A percentile compares a stretch with the other conserved stretches of the same genome.
These are phyloP conservation scores for Aspergillus aculeatus DNA, from an alignment of 2,329 filamentous ascomycete species.

Conservation along the genomic window DNA sequence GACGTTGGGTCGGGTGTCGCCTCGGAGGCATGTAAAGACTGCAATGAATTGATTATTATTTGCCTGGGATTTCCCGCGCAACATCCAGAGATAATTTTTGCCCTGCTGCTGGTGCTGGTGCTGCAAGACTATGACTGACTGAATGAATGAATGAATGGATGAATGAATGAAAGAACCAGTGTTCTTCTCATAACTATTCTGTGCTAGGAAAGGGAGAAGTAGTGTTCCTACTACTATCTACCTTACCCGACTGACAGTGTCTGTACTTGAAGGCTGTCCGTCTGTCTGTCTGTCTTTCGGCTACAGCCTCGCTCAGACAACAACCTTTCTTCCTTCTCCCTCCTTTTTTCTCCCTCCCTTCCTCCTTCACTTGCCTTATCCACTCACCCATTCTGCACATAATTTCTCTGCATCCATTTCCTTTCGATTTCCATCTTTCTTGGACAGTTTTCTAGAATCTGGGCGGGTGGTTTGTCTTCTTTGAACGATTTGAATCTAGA, in stretches of 20 bases:
- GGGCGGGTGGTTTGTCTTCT: conserved; percentile 9
- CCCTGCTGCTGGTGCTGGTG: background rate
- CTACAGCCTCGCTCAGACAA: too few species aligned
- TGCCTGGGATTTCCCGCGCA: background rate
- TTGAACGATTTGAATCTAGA: conserved; percentile 28
- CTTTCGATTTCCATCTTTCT: too few species aligned
- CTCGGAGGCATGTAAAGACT: too few species aligned
- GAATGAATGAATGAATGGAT: too few species aligned
- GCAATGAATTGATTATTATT: background rate
- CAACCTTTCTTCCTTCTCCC: background rate
- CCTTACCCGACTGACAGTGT: background rate
- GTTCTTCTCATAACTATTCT: too few species aligned
- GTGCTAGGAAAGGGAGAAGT: too few species aligned
- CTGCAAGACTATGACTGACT: too few species aligned
- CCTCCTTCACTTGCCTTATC: background rate
- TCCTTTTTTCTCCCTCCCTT: conserved; percentile 6
- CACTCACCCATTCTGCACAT: too few species aligned
- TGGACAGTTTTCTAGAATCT: conserved; percentile 3
- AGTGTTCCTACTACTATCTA: background rate
- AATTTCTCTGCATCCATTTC: too few species aligned
- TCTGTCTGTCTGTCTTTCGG: too few species aligned
- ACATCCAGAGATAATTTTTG: background rate
- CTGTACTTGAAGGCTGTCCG: background rate
- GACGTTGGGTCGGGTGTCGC: background rate
- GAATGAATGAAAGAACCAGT: too few species aligned